Evolutionary conservation across 2,329 filamentous ascomycete genomes (phyloP).

Genomic region (Cercospora sojina): DNA sequence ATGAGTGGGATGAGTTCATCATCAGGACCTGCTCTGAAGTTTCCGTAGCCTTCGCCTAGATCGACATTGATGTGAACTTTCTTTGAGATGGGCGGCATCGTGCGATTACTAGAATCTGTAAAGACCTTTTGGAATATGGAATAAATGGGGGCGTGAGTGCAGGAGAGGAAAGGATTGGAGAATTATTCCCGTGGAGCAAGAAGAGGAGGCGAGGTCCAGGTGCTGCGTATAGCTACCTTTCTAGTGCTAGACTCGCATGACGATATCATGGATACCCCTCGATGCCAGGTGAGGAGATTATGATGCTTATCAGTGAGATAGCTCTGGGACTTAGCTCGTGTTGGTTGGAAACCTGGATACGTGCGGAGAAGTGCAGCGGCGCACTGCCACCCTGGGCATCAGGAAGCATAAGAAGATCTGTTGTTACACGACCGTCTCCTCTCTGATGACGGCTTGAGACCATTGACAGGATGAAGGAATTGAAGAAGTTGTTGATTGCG

Average conservation of each 20-base stretch:
- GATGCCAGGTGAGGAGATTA: conserved; percentile 9
- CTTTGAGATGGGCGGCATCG: conserved; percentile 52
- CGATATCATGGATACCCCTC: conserved; percentile 11
- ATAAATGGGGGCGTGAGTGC: not conserved
- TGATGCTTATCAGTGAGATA: conserved; percentile 24
- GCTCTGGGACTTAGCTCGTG: conserved; percentile 4
- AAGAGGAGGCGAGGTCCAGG: conserved; percentile 12
- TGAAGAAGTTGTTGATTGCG: conserved; percentile 57
- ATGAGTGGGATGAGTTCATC: conserved; percentile 61
- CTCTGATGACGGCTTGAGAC: not conserved
- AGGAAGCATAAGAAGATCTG: not conserved
- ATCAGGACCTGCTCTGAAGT: conserved; percentile 56
- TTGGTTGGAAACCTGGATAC: not conserved
- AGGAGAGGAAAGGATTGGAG: not conserved
- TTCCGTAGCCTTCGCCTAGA: conserved; percentile 55
- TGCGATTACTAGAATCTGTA: not conserved
- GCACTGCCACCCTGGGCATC: not conserved
- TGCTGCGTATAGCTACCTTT: conserved; percentile 10
- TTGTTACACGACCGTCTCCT: not conserved
- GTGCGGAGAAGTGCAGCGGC: not conserved
- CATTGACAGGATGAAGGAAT: conserved; percentile 39
- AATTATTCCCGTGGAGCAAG: not conserved
- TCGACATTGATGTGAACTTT: conserved; percentile 57
- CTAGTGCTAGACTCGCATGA: conserved; percentile 3
- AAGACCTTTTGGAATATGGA: not conserved